phyloP scores from a whole-genome alignment of 345 rosid species.

The Corchorus olitorius region DNA sequence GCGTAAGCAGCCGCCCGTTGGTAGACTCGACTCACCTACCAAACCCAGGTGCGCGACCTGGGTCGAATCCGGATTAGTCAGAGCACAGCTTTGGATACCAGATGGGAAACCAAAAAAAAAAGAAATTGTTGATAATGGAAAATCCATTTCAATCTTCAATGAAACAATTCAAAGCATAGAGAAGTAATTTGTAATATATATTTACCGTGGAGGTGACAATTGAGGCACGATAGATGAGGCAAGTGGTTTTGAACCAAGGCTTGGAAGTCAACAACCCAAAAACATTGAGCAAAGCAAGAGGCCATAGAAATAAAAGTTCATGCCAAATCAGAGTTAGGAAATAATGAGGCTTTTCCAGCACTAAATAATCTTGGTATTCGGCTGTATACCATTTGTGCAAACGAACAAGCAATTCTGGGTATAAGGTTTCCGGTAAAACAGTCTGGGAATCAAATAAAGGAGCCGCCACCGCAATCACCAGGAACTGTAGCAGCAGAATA shows the following conservation, averaged over 20 bases:
- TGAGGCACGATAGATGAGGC: constrained; percentile 70
- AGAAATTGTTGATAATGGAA: too few relatives aligned
- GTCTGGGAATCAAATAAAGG: constrained; percentile 61
- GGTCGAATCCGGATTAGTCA: too few relatives aligned
- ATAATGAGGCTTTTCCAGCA: constrained; percentile 67
- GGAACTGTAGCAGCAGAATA: constrained; percentile 58
- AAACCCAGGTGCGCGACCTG: too few relatives aligned
- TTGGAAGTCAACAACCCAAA: constrained; percentile 53
- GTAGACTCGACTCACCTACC: too few relatives aligned
- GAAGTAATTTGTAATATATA: not conserved
- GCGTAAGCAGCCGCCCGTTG: too few relatives aligned
- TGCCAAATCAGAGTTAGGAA: constrained; percentile 61
- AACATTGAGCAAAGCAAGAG: constrained; percentile 61
- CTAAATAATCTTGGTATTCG: constrained; percentile 59
- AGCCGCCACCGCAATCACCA: constrained; percentile 49
- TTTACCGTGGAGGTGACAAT: constrained; percentile 62
- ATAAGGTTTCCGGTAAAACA: constrained; percentile 46
- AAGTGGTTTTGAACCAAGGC: constrained; percentile 71
- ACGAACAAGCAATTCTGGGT: constrained; percentile 48
- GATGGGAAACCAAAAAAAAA: too few relatives aligned
- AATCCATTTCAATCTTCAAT: too few relatives aligned
- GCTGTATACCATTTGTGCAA: constrained; percentile 41
- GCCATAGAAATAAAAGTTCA: constrained; percentile 71
- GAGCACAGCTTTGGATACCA: too few relatives aligned
- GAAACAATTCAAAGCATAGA: too few relatives aligned